phyloP scores from a whole-genome alignment of 169 alveolate genomes.

The Plasmodium vivax region DNA sequence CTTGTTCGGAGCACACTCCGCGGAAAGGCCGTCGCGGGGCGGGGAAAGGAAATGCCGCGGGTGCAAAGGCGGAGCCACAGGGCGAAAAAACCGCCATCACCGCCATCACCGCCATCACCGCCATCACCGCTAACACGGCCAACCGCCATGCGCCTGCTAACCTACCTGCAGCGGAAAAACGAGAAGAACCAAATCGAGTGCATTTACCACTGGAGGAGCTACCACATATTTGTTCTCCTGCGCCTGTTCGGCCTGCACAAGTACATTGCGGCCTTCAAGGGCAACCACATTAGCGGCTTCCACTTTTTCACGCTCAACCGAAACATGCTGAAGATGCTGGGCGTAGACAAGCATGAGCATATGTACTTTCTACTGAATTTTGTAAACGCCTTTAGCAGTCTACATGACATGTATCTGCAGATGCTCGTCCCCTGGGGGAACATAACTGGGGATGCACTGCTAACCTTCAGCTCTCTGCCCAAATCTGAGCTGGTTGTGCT shows the following conservation, averaged over 20 bases:
- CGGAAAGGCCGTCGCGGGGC: background rate
- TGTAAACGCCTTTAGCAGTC: conserved; percentile 34
- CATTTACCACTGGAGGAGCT: conserved; percentile 45
- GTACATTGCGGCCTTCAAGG: conserved; percentile 23
- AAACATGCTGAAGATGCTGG: conserved; percentile 11
- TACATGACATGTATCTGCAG: conserved; percentile 42
- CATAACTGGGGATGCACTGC: background rate
- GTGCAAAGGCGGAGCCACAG: background rate
- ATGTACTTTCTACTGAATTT: conserved; percentile 36
- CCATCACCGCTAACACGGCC: no score
- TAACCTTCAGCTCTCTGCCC: background rate
- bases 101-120: background rate
- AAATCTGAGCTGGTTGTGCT: conserved; percentile 24
- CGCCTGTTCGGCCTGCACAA: conserved; percentile 16
- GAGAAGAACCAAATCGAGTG: conserved; percentile 37
- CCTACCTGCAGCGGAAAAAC: conserved; percentile 28
- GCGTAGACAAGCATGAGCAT: conserved; percentile 30
- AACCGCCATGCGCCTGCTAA: background rate
- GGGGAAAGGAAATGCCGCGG: background rate
- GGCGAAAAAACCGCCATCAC: background rate
- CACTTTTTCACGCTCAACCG: conserved; percentile 46
- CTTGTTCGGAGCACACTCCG: background rate
- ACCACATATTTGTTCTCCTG: conserved; percentile 20
- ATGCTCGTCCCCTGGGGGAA: background rate
- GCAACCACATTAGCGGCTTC: conserved; percentile 26